These are phyloP conservation scores for Aspergillus intermedius DNA, from an alignment of 2,329 filamentous ascomycete species.

Conservation along the genomic window DNA sequence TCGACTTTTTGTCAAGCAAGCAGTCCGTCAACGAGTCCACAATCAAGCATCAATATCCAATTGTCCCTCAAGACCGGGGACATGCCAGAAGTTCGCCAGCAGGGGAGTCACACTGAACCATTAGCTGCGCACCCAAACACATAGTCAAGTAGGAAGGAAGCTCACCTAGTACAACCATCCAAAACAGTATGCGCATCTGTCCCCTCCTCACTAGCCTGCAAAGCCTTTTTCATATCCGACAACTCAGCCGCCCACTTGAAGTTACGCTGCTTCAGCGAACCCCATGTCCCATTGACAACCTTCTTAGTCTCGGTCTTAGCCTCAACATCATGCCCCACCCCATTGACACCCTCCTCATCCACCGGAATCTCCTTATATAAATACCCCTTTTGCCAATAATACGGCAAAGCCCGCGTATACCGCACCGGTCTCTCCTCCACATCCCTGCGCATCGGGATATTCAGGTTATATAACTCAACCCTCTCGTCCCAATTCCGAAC, in stretches of 20 bases:
- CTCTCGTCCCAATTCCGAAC: conserved; percentile 62
- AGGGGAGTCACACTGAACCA: conserved; percentile 69
- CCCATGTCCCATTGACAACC: conserved; percentile 14
- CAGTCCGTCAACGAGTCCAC: conserved; percentile 44
- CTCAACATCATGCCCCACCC: conserved; percentile 3
- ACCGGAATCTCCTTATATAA: conserved; percentile 67
- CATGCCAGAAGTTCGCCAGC: conserved; percentile 83
- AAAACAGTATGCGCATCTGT: conserved; percentile 88
- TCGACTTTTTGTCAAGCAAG: conserved; percentile 1
- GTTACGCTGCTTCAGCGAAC: conserved; percentile 63
- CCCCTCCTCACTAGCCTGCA: conserved; percentile 66
- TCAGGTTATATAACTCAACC: conserved; percentile 77
- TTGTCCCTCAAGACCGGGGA: conserved; percentile 57
- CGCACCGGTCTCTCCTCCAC: conserved; percentile 63
- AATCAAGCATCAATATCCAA: conserved; percentile 53
- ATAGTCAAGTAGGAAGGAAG: background rate
- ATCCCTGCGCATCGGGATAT: conserved; percentile 71
- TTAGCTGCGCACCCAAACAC: conserved; percentile 1
- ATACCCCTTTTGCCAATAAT: conserved; percentile 70
- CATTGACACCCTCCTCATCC: conserved; percentile 30
- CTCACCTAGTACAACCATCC: conserved; percentile 72
- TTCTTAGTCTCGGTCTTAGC: conserved; percentile 8
- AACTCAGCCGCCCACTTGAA: conserved; percentile 88
- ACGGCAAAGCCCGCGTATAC: conserved; percentile 76
- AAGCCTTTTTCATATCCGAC: conserved; percentile 74